phyloP scores from a whole-genome alignment of 441 rosid genomes.

The Gossypium aridum region DNA sequence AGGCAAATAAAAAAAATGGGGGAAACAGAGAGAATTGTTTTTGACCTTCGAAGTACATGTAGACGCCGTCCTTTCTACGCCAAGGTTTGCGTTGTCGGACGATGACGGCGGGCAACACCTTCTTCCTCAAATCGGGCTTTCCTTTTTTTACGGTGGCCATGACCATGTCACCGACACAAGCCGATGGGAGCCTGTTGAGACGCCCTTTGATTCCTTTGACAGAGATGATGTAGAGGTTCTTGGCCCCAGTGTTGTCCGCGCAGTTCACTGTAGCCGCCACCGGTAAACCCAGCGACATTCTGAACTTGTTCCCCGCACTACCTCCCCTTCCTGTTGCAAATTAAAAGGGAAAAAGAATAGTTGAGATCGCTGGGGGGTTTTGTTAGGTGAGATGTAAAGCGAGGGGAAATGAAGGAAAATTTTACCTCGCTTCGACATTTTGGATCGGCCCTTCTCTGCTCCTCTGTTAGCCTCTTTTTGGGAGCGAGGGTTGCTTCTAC shows the following conservation, averaged over 20 bases:
- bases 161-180: constrained; percentile 14
- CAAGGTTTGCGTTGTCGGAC: constrained; percentile 12
- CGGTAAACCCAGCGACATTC: constrained; percentile 68
- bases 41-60: constrained; percentile 34
- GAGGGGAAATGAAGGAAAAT: neutral
- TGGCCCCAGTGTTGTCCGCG: constrained; percentile 58
- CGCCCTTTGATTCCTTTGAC: constrained; percentile 15
- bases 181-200: constrained; percentile 12
- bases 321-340: constrained; percentile 49
- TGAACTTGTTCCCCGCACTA: constrained; percentile 59
- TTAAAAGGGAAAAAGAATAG: neutral
- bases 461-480: neutral
- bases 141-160: constrained; percentile 13
- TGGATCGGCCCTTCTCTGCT: constrained; percentile 11
- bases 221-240: constrained; percentile 42
- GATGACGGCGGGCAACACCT: constrained; percentile 12
- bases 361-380: neutral
- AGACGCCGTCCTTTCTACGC: constrained; percentile 15
- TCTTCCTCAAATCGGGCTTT: constrained; percentile 11
- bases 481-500: neutral
- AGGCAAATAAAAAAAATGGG: neutral
- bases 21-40: neutral
- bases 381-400: neutral
- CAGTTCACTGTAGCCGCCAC: constrained; percentile 65
- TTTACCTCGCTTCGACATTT: constrained; percentile 82